phyloP scores from a whole-genome alignment of 2,329 filamentous ascomycete genomes.

The Alternaria arbusti region DNA sequence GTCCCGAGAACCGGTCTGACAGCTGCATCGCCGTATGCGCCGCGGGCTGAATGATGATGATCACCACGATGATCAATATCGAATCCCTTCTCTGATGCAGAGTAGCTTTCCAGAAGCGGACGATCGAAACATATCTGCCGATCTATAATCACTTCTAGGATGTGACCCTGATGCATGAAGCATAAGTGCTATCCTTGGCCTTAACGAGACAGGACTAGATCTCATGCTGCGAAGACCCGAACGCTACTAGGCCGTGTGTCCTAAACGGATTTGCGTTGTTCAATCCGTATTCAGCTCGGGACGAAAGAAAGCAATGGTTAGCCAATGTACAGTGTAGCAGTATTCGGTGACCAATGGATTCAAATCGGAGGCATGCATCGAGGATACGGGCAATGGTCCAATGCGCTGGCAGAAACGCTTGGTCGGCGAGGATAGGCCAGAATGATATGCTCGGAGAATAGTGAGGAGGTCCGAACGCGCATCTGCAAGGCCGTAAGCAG shows the following conservation, averaged over 20 bases:
- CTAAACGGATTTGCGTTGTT: neutral
- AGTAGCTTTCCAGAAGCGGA: conserved; percentile 2
- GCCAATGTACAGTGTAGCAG: neutral
- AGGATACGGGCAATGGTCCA: neutral
- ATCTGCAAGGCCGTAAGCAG: conserved; percentile 11
- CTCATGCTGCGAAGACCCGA: neutral
- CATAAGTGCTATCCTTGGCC: neutral
- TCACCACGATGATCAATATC: conserved; percentile 14
- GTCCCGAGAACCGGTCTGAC: conserved; percentile 11
- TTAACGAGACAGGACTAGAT: neutral
- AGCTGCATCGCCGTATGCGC: conserved; percentile 1
- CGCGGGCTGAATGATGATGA: conserved; percentile 3
- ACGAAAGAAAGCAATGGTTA: neutral
- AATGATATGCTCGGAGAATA: conserved; percentile 25
- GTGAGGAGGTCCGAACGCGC: conserved; percentile 31
- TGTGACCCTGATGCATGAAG: conserved; percentile 5
- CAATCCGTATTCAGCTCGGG: neutral
- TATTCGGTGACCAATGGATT: conserved; percentile 3
- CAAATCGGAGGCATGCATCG: neutral
- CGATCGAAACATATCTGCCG: neutral
- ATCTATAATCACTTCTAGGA: neutral
- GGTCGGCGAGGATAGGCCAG: conserved; percentile 17
- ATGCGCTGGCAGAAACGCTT: conserved; percentile 15
- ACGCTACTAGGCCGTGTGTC: neutral
- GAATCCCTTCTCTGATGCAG: conserved; percentile 2